Percentiles rank a stretch among this genome's conserved stretches.
phyloP scores from a whole-genome alignment of 2,329 filamentous ascomycete genomes.

The Fusarium hainanense region DNA sequence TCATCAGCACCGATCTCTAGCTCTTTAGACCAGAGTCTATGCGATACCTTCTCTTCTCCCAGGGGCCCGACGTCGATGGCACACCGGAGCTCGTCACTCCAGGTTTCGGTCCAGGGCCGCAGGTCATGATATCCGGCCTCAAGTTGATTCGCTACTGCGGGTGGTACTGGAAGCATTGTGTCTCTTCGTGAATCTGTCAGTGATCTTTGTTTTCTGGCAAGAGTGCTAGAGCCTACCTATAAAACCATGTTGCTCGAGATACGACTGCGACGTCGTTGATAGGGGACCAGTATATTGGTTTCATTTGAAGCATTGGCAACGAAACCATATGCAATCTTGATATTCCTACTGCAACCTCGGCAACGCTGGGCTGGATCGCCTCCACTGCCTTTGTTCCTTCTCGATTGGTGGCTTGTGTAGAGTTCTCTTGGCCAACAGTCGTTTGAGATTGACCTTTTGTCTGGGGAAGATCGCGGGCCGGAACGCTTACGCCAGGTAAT shows the following conservation, averaged over 20 bases:
- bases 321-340: slow-evolving; percentile 92
- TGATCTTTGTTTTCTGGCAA: background rate
- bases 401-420: slow-evolving; percentile 11
- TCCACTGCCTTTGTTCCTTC: slow-evolving; percentile 6
- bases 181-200: slow-evolving; percentile 62
- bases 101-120: slow-evolving; percentile 89
- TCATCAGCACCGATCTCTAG: slow-evolving; percentile 38
- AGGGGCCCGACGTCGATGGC: slow-evolving; percentile 89
- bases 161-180: slow-evolving; percentile 90
- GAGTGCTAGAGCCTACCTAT: slow-evolving; percentile 63
- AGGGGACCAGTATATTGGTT: slow-evolving; percentile 97
- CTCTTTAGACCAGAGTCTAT: slow-evolving; percentile 81
- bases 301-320: slow-evolving; percentile 85
- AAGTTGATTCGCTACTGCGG: slow-evolving; percentile 87
- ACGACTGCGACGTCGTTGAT: slow-evolving; percentile 89
- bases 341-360: slow-evolving; percentile 83
- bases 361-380: slow-evolving; percentile 45
- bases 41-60: slow-evolving; percentile 90
- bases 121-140: slow-evolving; percentile 91
- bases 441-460: slow-evolving; percentile 8
- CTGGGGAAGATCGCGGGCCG: slow-evolving; percentile 9
- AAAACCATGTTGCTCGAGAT: slow-evolving; percentile 94
- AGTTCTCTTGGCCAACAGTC: slow-evolving; percentile 12
- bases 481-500: slow-evolving; percentile 1
- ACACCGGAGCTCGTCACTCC: slow-evolving; percentile 89